A percentile compares a stretch with the other conserved stretches of the same genome.
Evolutionary conservation across 495 filamentous ascomycete genomes (phyloP).

Genomic region (Bacidia rubella): DNA sequence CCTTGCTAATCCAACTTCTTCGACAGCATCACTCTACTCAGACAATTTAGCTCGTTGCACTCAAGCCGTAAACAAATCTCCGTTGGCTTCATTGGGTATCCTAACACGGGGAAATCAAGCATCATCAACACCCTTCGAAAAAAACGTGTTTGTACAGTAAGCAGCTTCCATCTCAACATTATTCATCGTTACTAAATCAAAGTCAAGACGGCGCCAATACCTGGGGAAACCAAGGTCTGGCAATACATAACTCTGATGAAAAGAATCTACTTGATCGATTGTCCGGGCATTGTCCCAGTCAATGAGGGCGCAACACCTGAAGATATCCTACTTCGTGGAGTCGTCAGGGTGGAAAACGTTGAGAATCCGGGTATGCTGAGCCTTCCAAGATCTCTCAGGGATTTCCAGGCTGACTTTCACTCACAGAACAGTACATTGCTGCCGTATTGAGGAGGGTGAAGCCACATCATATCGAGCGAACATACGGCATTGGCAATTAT

Average conservation of each 20-base stretch:
- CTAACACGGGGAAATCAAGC: constrained; percentile 76
- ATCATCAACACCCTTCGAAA: constrained; percentile 86
- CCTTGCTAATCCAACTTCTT: not conserved
- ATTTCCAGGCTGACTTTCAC: too few relatives aligned
- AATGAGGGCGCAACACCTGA: constrained; percentile 64
- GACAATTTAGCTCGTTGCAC: constrained; percentile 82
- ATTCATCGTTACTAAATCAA: constrained; percentile 35
- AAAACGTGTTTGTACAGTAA: constrained; percentile 86
- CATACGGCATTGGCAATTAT: constrained; percentile 73
- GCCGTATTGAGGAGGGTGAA: constrained; percentile 70
- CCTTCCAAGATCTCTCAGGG: too few relatives aligned
- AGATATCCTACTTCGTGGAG: constrained; percentile 84
- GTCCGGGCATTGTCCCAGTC: constrained; percentile 88
- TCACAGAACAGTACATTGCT: constrained; percentile 87
- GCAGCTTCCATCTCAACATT: constrained; percentile 72
- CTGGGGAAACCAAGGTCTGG: constrained; percentile 77
- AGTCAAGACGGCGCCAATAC: constrained; percentile 95
- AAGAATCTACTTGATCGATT: constrained; percentile 92
- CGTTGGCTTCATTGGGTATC: constrained; percentile 78
- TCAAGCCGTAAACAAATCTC: constrained; percentile 84
- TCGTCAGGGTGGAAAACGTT: constrained; percentile 88
- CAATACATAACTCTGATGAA: constrained; percentile 97
- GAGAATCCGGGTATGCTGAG: too few relatives aligned
- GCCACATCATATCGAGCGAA: constrained; percentile 76
- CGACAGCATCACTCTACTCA: not conserved